Percentiles rank a stretch among this genome's conserved stretches.
phyloP scores from a whole-genome alignment of 2,329 filamentous ascomycete genomes.

The Corynespora cassiicola region DNA sequence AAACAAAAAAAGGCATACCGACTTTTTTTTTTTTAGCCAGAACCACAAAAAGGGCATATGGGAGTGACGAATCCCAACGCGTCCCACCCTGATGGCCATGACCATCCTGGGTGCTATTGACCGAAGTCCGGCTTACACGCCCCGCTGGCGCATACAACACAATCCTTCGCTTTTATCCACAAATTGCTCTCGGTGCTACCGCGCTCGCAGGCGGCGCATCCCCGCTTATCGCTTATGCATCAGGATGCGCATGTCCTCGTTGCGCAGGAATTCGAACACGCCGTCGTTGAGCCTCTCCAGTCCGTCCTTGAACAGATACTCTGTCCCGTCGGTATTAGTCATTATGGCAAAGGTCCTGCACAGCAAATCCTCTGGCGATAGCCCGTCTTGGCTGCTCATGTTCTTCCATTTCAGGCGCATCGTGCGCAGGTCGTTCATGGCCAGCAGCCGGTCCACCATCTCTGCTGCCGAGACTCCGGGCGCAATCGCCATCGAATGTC shows the following conservation, averaged over 20 bases:
- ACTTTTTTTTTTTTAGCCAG: no score
- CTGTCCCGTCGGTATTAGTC: slow-evolving; percentile 42
- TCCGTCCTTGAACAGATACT: slow-evolving; percentile 42
- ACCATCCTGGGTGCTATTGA: no score
- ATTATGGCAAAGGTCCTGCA: slow-evolving; percentile 36
- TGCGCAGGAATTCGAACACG: slow-evolving; percentile 38
- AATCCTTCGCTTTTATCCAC: no score
- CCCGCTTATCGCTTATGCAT: slow-evolving; percentile 31
- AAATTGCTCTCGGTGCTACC: no score
- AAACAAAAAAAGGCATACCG: no score
- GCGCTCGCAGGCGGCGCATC: no score
- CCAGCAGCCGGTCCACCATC: slow-evolving; percentile 38
- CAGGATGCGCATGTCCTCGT: slow-evolving; percentile 40
- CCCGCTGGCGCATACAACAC: no score
- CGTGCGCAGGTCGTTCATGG: slow-evolving; percentile 42
- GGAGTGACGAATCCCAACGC: no score
- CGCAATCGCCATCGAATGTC: slow-evolving; percentile 24
- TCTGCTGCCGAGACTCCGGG: slow-evolving; percentile 32
- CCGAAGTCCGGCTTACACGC: no score
- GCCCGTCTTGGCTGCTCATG: slow-evolving; percentile 38
- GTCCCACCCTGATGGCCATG: no score
- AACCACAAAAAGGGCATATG: no score
- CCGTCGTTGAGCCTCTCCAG: slow-evolving; percentile 32
- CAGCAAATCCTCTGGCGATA: slow-evolving; percentile 41
- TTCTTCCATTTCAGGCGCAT: slow-evolving; percentile 45